Percentiles rank a stretch among this genome's conserved stretches.
Evolutionary conservation across 1,139 yeast genomes (phyloP).

Genomic region (Pichia norvegensis): DNA sequence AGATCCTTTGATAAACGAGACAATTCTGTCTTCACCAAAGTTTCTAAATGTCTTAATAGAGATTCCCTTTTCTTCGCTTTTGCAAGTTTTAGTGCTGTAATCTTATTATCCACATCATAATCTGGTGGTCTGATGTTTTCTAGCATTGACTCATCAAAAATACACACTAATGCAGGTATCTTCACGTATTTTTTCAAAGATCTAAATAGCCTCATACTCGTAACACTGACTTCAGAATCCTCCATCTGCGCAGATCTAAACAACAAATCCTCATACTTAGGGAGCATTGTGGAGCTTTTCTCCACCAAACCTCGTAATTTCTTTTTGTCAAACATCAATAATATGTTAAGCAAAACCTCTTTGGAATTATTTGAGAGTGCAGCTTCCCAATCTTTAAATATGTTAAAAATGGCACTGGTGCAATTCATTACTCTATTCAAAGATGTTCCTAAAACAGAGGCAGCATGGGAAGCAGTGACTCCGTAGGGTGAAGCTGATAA

Average conservation of each 20-base stretch:
- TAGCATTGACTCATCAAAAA: conserved; percentile 40
- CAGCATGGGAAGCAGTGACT: conserved; percentile 65
- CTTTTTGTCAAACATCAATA: conserved; percentile 47
- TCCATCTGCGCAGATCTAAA: conserved; percentile 49
- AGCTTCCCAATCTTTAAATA: conserved; percentile 43
- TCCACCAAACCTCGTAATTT: conserved; percentile 36
- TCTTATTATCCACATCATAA: conserved; percentile 42
- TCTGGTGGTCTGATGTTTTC: conserved; percentile 61
- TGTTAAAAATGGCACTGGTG: conserved; percentile 43
- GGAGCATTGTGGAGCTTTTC: conserved; percentile 18
- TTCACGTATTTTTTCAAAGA: conserved; percentile 40
- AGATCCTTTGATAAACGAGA: conserved; percentile 29
- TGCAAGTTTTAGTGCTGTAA: conserved; percentile 48
- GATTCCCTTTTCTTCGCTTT: conserved; percentile 47
- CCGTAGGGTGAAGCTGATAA: conserved; percentile 67
- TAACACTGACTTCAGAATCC: conserved; percentile 43
- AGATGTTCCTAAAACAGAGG: conserved; percentile 58
- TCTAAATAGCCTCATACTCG: conserved; percentile 46
- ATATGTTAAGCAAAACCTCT: conserved; percentile 60
- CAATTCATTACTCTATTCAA: conserved; percentile 72
- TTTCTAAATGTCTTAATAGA: conserved; percentile 36
- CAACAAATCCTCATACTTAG: conserved; percentile 24
- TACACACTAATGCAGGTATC: conserved; percentile 55
- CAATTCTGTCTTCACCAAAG: conserved; percentile 40
- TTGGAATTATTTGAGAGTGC: conserved; percentile 50